A percentile compares a stretch with the other conserved stretches of the same genome.
phyloP scores from a whole-genome alignment of 192 early-diverging fungal species.

The Haplosporangium gracile region DNA sequence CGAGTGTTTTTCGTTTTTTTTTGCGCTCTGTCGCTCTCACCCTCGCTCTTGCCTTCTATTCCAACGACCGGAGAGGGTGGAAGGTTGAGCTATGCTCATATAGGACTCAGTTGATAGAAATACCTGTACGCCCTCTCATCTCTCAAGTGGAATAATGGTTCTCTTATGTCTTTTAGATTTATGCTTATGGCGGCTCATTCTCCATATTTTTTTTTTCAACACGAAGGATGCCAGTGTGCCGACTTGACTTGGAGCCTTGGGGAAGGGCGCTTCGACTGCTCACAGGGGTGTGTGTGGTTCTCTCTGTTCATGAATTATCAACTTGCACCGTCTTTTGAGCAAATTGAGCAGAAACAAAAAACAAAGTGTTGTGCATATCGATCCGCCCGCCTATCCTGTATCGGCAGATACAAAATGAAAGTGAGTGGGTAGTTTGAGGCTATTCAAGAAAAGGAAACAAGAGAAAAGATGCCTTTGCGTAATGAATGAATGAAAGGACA shows the following conservation, averaged over 20 bases:
- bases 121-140: neutral
- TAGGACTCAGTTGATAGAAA: neutral
- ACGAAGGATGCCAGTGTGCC: neutral
- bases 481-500: too few relatives aligned
- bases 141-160: neutral
- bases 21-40: neutral
- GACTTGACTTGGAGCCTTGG: neutral
- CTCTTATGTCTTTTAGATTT: neutral
- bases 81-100: constrained; percentile 1
- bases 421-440: too few relatives aligned
- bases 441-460: too few relatives aligned
- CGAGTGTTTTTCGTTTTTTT: neutral
- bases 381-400: neutral
- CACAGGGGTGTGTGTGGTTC: neutral
- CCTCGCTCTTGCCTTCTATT: neutral
- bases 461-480: too few relatives aligned
- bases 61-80: neutral
- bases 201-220: neutral
- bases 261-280: neutral
- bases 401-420: neutral
- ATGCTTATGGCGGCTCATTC: neutral
- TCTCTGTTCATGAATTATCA: neutral
- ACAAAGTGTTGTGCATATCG: neutral
- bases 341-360: neutral
- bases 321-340: neutral